A percentile compares a stretch with the other conserved stretches of the same genome.
Evolutionary conservation across 2,329 filamentous ascomycete genomes (phyloP).

Genomic region (Epichloe hybrida): DNA sequence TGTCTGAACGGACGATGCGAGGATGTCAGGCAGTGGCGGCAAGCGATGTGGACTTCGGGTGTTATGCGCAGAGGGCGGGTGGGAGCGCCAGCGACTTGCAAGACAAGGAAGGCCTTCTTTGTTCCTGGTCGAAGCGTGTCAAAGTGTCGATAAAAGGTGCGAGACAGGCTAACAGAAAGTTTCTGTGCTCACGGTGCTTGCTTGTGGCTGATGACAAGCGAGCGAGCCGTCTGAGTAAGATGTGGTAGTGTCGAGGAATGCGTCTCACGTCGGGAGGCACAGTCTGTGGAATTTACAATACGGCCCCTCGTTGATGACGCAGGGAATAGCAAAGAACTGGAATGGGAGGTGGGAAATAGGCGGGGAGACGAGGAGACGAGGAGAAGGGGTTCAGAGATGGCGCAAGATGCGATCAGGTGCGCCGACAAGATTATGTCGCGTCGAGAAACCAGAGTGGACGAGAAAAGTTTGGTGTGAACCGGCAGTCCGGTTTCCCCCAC

Average conservation of each 20-base stretch:
- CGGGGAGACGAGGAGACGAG: neutral
- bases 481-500: neutral
- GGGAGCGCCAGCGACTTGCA: no score
- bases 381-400: neutral
- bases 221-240: constrained; percentile 3
- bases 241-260: constrained; percentile 11
- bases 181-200: no score
- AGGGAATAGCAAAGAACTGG: constrained; percentile 1
- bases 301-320: neutral
- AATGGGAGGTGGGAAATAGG: neutral
- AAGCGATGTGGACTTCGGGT: no score
- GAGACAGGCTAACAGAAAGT: no score
- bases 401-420: neutral
- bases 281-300: neutral
- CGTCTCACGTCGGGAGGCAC: constrained; percentile 10
- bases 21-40: no score
- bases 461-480: neutral
- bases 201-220: no score
- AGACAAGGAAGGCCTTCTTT: no score
- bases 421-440: neutral
- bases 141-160: no score
- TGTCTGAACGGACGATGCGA: no score
- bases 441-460: neutral
- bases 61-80: no score
- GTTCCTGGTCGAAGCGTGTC: no score